Evolutionary conservation across 176 grass and related monocot species (phyloP), one percentile per base, ranked within the genome.

Genomic region (Panicum miliaceum): DNA sequence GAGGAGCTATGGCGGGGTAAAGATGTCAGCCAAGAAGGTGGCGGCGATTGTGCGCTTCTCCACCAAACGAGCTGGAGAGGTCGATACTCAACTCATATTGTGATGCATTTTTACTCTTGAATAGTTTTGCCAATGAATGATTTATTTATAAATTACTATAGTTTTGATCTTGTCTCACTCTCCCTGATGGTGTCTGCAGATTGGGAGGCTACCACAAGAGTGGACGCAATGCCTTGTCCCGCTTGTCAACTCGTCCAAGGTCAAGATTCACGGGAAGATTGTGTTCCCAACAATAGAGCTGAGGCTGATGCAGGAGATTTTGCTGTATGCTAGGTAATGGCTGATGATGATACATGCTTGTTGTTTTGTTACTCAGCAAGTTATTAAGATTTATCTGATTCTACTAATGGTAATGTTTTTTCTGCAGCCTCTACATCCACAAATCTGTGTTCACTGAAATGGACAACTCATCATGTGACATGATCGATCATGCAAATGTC

Each of bases 31-130:
- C 41, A 97, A 88, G 69, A 90, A 91, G 20, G 88, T 91, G 46
- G 71, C 92, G 4, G 78, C 73, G 87, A 97, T 97, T 22, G 95
- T 97, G 27, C 90, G 95, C 46, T 97, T 97, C 74, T 94, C 95
- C 18, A 97, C 95, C 64, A 97, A 86, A 66, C 88, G 95, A 68
- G 80, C 85, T 32, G 95, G 95, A 52, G 95, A 97, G 92, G 95
- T 97, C 69, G 12, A 10, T 90, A 35, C 14, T 26, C 43, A 23
- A 23, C 18, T 14, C 65, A 10, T 68, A 12, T 89, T 42, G 0
- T n/a, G 32, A 47, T 64, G 0, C 37, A 3, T 68, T 23, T 19
- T 32, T 81, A 73, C 7, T 20, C 64, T 12, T 42, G 13, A 76
- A 69, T 81, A 6, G 25, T 7, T 41, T 19, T 78, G 12, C 3